Evolutionary conservation across 2,329 filamentous ascomycete species (phyloP).

Genomic region (Lanzia echinophila): DNA sequence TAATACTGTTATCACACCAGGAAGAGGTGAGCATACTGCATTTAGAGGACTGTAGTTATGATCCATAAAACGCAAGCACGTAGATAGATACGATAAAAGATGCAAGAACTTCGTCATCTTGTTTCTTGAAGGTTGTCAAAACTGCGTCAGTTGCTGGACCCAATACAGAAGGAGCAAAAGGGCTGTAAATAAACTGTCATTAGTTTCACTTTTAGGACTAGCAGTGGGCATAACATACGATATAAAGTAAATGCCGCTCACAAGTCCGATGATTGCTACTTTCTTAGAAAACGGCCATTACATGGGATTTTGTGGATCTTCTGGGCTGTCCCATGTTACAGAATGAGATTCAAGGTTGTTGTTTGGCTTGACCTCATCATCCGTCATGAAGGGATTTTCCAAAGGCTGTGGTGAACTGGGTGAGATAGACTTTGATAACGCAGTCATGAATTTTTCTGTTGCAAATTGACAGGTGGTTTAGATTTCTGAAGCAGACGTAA

Average conservation of each 20-base stretch:
- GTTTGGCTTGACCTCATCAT: too few relatives aligned
- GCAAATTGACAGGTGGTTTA: too few relatives aligned
- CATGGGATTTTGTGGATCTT: background rate
- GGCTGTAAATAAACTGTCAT: background rate
- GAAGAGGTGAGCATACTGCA: too few relatives aligned
- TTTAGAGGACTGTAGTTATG: conserved; percentile 40
- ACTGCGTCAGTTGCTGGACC: background rate
- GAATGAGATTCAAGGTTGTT: too few relatives aligned
- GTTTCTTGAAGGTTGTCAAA: background rate
- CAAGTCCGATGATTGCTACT: background rate
- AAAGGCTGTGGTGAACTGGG: too few relatives aligned
- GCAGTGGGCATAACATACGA: background rate
- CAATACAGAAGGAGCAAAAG: background rate
- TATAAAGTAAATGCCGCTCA: background rate
- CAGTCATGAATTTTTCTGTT: too few relatives aligned
- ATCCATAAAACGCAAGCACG: conserved; percentile 30
- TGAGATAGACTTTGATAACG: too few relatives aligned
- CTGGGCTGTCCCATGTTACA: background rate
- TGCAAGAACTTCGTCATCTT: background rate
- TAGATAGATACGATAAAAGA: background rate
- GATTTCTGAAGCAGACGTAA: too few relatives aligned
- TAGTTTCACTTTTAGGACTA: background rate
- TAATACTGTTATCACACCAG: too few relatives aligned
- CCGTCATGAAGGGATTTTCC: too few relatives aligned
- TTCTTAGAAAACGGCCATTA: background rate